phyloP scores from a whole-genome alignment of 2,329 filamentous ascomycete genomes.

The Tolypocladium ophioglossoides region DNA sequence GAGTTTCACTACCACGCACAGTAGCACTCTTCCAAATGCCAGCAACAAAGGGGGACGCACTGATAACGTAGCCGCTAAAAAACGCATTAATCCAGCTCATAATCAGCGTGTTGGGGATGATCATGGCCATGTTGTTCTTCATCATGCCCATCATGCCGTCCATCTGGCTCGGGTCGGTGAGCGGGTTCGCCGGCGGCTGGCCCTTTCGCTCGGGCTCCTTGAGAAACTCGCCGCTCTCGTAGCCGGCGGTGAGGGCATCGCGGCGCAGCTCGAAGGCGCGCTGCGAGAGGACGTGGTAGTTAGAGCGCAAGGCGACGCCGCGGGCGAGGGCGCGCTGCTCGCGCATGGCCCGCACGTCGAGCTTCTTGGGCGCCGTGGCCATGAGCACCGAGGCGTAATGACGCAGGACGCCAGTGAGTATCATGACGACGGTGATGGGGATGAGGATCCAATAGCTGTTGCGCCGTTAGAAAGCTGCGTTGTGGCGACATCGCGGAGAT shows the following conservation, averaged over 20 bases:
- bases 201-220: slow-evolving; percentile 82
- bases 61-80: slow-evolving; percentile 95
- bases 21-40: background rate
- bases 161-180: slow-evolving; percentile 93
- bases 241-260: slow-evolving; percentile 68
- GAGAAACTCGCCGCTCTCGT: slow-evolving; percentile 76
- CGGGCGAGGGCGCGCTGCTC: slow-evolving; percentile 80
- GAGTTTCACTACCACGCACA: slow-evolving; percentile 63
- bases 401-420: slow-evolving; percentile 87
- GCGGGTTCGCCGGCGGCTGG: slow-evolving; percentile 83
- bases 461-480: background rate
- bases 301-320: slow-evolving; percentile 73
- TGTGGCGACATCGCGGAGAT: background rate
- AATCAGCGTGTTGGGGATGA: slow-evolving; percentile 95
- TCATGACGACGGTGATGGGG: slow-evolving; percentile 96
- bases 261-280: slow-evolving; percentile 72
- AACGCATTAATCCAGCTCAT: slow-evolving; percentile 99
- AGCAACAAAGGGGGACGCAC: slow-evolving; percentile 34
- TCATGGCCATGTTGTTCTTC: slow-evolving; percentile 99
- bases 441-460: slow-evolving; percentile 96
- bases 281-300: slow-evolving; percentile 69
- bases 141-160: slow-evolving; percentile 99
- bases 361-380: slow-evolving; percentile 72
- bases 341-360: slow-evolving; percentile 63
- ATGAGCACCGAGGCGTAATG: slow-evolving; percentile 95